A percentile compares a stretch with the other conserved stretches of the same genome.
These are phyloP conservation scores for Trichoderma orchidacearum DNA, from an alignment of 495 filamentous ascomycete genomes.

Conservation along the genomic window DNA sequence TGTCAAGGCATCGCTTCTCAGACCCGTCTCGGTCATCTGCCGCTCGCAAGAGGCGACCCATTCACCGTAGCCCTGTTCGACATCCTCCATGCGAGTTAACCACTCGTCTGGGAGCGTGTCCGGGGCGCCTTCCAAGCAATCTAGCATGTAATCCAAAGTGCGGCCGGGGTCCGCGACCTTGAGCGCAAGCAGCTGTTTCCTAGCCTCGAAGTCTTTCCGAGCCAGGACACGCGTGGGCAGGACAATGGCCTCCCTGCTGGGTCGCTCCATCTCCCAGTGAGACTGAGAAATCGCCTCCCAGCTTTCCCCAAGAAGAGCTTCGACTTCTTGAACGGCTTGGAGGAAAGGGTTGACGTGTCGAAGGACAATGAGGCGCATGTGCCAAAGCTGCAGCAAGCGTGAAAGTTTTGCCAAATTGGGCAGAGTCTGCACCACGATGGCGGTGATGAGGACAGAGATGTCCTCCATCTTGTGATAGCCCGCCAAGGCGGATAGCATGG, in stretches of 20 bases:
- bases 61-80: constrained; percentile 66
- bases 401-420: constrained; percentile 66
- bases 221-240: constrained; percentile 9
- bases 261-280: constrained; percentile 10
- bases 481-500: constrained; percentile 30
- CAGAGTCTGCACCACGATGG: constrained; percentile 72
- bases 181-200: constrained; percentile 47
- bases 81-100: constrained; percentile 69
- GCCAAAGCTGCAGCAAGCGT: constrained; percentile 60
- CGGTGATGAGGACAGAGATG: constrained; percentile 77
- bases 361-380: constrained; percentile 58
- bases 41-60: constrained; percentile 47
- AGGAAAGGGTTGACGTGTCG: constrained; percentile 57
- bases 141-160: constrained; percentile 69
- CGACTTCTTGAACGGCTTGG: constrained; percentile 46
- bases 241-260: constrained; percentile 9
- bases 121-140: constrained; percentile 64
- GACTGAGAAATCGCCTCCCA: constrained; percentile 38
- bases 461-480: constrained; percentile 53
- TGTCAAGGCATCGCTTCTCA: not conserved
- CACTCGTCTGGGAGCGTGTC: constrained; percentile 78
- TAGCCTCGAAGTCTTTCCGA: constrained; percentile 42
- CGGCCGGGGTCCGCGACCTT: constrained; percentile 59
- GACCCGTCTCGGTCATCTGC: constrained; percentile 14
- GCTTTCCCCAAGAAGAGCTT: constrained; percentile 47